Base-by-base conservation (phyloP, 352 stramenopile species). In the Phytopythium boreale region DNA sequence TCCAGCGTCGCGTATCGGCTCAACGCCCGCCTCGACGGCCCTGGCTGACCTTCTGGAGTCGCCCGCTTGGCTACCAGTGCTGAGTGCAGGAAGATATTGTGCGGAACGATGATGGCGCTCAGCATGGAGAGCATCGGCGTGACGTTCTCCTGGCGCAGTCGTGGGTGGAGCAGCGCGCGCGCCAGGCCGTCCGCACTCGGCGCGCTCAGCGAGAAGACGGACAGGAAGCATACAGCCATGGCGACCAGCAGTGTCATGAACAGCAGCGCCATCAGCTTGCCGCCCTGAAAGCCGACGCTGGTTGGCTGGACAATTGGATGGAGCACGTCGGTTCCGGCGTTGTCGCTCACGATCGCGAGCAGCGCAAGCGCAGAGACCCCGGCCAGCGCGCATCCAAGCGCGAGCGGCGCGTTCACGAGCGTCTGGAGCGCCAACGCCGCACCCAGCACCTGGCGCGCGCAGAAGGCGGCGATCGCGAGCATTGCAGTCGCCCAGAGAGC, bases 31-130 rank as follows among this genome's bases (percentile, higher is more conserved):
- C 22, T 60, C 9, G n/a, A 49, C 10, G 4, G 10, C 4, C 34
- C 14, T 6, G 10, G 6, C 1, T 11, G 55, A 22, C 17, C 22
- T 15, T 20, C 8, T 34, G 79, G 53, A 27, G 81, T 67, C 1
- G 63, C 63, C 5, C 80, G 71, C 15, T 76, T 71, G 26, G 84
- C 87, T 24, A 98, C 87, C 4, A 97, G 75, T 19, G 85, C 95
- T 14, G 90, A 97, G 67, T 98, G 95, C 26, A 98, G 75, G 61
- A 97, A 98, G 15, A 98, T 74, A 63, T 98, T 98, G 76, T 98
- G 92, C 0, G 95, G 95, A 91, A 98, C 98, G 71, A 98, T 95
- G n/a, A 97, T 90, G 11, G 88, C 73, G 37, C 90, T 89, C 1
- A 98, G 63, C 62, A 95, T 96, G 10, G 79, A 86, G 36, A 95